Percentiles rank a stretch among this genome's conserved stretches.
Evolutionary conservation across 495 filamentous ascomycete genomes (phyloP).

Genomic region (Neurospora sp.): DNA sequence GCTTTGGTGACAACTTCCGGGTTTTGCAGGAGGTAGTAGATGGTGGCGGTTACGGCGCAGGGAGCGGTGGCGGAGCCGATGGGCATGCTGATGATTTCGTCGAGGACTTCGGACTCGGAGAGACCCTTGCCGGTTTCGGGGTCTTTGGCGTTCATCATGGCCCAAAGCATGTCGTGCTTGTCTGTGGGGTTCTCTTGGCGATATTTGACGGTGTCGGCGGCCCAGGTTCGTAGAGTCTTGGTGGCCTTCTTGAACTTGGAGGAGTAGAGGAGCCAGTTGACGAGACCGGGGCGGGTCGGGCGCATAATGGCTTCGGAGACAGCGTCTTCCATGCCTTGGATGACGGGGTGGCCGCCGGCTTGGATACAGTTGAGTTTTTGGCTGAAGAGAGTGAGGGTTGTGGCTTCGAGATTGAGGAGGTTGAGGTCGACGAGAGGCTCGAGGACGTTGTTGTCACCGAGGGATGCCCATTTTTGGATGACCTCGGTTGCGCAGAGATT

Average conservation of each 20-base stretch:
- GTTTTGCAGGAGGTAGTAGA: constrained; percentile 53
- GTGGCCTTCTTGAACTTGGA: constrained; percentile 48
- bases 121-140: constrained; percentile 52
- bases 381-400: constrained; percentile 52
- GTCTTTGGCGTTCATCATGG: constrained; percentile 55
- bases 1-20: constrained; percentile 49
- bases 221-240: constrained; percentile 38
- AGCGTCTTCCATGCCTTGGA: constrained; percentile 55
- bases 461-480: constrained; percentile 56
- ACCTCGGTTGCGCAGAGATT: constrained; percentile 56
- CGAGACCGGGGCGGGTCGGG: constrained; percentile 41
- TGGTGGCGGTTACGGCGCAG: constrained; percentile 42
- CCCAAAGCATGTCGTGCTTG: constrained; percentile 59
- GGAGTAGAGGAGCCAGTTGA: constrained; percentile 44
- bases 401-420: constrained; percentile 58
- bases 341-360: constrained; percentile 50
- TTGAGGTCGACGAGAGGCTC: constrained; percentile 56
- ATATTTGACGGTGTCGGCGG: constrained; percentile 48
- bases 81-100: constrained; percentile 57
- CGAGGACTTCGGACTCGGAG: constrained; percentile 48
- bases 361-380: constrained; percentile 59
- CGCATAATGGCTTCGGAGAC: constrained; percentile 49
- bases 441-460: constrained; percentile 43
- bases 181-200: constrained; percentile 48
- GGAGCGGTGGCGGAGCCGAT: constrained; percentile 36